Percentiles rank a stretch among this genome's conserved stretches.
phyloP scores from a whole-genome alignment of 495 filamentous ascomycete species.

The Daldinia grandis region DNA sequence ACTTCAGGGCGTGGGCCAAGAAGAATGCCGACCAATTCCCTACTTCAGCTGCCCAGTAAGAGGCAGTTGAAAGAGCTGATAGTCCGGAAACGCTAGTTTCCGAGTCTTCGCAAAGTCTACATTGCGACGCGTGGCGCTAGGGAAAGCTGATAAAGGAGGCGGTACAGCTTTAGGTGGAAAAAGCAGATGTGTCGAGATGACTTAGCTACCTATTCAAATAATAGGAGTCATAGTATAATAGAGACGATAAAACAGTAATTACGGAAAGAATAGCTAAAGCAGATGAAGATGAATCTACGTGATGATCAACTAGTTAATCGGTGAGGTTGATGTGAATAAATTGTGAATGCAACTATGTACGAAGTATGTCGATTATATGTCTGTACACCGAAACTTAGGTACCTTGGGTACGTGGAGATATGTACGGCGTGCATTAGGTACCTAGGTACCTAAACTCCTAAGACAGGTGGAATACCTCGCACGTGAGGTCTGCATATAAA shows the following conservation, averaged over 20 bases:
- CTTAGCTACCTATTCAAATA: slow-evolving; percentile 14
- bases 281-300: not conserved
- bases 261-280: not conserved
- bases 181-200: not conserved
- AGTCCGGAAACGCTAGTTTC: not conserved
- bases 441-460: too few species aligned
- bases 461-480: too few species aligned
- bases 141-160: not conserved
- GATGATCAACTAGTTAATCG: not conserved
- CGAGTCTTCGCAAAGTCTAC: not conserved
- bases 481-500: slow-evolving; percentile 11
- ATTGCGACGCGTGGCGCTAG: not conserved
- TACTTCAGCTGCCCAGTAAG: slow-evolving; percentile 48
- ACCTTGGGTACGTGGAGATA: not conserved
- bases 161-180: not conserved
- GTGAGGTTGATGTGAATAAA: too few species aligned
- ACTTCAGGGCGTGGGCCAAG: slow-evolving; percentile 56
- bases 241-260: not conserved
- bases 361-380: too few species aligned
- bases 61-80: not conserved
- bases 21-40: slow-evolving; percentile 56
- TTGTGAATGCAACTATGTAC: not conserved
- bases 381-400: too few species aligned
- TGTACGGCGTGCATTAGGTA: not conserved
- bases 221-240: slow-evolving; percentile 12